Evolutionary conservation across 352 stramenopile species (phyloP).

Genomic region (Phytophthora crassamura): DNA sequence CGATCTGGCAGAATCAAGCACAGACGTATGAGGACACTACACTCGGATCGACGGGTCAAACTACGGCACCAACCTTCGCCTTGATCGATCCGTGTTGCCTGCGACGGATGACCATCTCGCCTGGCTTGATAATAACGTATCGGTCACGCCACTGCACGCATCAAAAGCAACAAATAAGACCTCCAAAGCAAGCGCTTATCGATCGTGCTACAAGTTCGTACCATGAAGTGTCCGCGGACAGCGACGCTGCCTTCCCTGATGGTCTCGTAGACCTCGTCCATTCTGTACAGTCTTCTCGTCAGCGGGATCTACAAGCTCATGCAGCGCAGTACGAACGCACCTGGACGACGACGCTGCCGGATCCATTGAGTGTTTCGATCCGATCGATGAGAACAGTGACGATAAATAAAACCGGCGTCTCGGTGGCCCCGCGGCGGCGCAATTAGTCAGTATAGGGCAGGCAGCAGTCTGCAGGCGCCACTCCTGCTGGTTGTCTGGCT

Average conservation of each 20-base stretch:
- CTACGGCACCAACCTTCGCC: slow-evolving; percentile 46
- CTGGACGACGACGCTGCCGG: slow-evolving; percentile 31
- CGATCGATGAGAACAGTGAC: slow-evolving; percentile 3
- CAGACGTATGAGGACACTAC: not conserved
- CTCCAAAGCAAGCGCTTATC: not conserved
- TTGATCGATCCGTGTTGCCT: slow-evolving; percentile 61
- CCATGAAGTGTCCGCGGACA: slow-evolving; percentile 73
- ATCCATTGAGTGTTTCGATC: slow-evolving; percentile 22
- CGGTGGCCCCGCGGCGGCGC: slow-evolving; percentile 1
- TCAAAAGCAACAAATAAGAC: slow-evolving; percentile 6
- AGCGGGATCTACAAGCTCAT: not conserved
- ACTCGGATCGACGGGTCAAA: not conserved
- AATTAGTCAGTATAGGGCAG: slow-evolving; percentile 15
- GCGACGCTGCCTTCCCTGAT: slow-evolving; percentile 70
- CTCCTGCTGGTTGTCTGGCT: slow-evolving; percentile 27
- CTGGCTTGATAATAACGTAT: slow-evolving; percentile 59
- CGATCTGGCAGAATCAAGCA: slow-evolving; percentile 44
- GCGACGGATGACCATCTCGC: slow-evolving; percentile 57
- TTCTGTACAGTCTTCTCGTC: slow-evolving; percentile 17
- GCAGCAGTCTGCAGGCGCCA: not conserved
- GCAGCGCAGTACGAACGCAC: slow-evolving; percentile 10
- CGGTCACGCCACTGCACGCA: slow-evolving; percentile 67
- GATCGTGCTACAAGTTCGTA: slow-evolving; percentile 21
- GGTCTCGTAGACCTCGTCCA: slow-evolving; percentile 27
- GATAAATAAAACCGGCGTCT: slow-evolving; percentile 27